Base-by-base conservation (phyloP, 495 filamentous ascomycete genomes). In the Penicillium longicatenatum region DNA sequence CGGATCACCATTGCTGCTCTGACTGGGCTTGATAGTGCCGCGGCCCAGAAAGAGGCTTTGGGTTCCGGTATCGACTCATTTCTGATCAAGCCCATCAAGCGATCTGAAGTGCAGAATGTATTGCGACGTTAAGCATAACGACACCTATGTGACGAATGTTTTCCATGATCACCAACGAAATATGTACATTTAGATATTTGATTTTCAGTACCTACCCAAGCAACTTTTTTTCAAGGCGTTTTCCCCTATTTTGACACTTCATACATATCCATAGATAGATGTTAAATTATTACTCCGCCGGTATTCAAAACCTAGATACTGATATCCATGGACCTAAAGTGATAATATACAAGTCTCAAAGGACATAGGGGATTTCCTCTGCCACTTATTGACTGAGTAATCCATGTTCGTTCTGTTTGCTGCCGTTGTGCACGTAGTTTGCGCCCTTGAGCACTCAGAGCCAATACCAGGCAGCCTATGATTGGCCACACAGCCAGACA, bases 11-110 rank as follows among this genome's bases (percentile, higher is more conserved):
- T 76, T 35, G 71, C 69, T 48, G 70, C 70, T 24, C 49, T 76
- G 11, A 74, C 71, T 17, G 73, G 71, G n/a, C 64, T 73, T 9
- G 70, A 68, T 12, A 65, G 62, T 44, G 50, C 55, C 14, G 57
- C 69, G 29, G 60, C 62, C 20, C 60, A 69, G 51, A 59, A 61
- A n/a, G 53, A 66, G 8, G 71, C 72, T 21, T 67, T 63, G 14
- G 61, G 55, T 20, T 71, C 68, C 35, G 73, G 73, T 22, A 70
- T 72, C 45, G 66, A 76, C 50, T 61, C 64, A 10, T 75, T 76
- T 49, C 58, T 76, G 16, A 65, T 65, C 21, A 76, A 76, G 31
- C 72, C 73, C 14, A 33, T 51, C 6, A 51, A 51, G 30, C 48
- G 48, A 21, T 4, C 48, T 14, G 14, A 51, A 22, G 26, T 51